Conservation (phyloP, 2,329 filamentous ascomycete species). For the Aspergillus sojae region DNA sequence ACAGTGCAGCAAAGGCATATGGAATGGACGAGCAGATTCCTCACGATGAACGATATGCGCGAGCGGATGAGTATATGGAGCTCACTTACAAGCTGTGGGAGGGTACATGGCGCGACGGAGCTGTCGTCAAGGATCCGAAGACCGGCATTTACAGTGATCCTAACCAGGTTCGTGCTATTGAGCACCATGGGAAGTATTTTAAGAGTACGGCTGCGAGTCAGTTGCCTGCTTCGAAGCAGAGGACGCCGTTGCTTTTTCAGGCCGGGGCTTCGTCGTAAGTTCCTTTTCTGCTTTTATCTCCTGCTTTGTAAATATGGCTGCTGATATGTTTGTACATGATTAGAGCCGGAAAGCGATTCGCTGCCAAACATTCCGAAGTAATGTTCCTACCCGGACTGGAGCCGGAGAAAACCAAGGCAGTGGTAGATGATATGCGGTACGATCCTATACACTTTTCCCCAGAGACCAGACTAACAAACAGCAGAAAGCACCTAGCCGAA, state of each 20-base stretch:
- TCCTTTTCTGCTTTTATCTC: too few species aligned
- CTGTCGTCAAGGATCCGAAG: constrained; percentile 24
- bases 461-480: constrained; percentile 13
- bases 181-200: constrained; percentile 38
- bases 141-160: constrained; percentile 18
- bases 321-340: background rate
- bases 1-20: constrained; percentile 46
- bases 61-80: constrained; percentile 49
- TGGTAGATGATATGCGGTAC: constrained; percentile 41
- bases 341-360: constrained; percentile 44
- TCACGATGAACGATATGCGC: constrained; percentile 50
- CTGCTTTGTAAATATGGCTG: too few species aligned
- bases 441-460: background rate
- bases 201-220: constrained; percentile 40
- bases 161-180: constrained; percentile 28
- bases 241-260: constrained; percentile 50
- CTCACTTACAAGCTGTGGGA: constrained; percentile 53
- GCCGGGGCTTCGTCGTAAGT: constrained; percentile 41
- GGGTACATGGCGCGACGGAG: constrained; percentile 49
- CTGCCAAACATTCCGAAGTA: constrained; percentile 40
- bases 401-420: constrained; percentile 36
- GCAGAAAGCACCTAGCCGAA: constrained; percentile 13
- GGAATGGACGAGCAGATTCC: constrained; percentile 44
- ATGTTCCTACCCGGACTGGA: constrained; percentile 47
- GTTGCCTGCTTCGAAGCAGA: constrained; percentile 35